A percentile compares a stretch with the other conserved stretches of the same genome.
Evolutionary conservation across 2,329 filamentous ascomycete species (phyloP).

Genomic region (Hymenoscyphus salicellus): DNA sequence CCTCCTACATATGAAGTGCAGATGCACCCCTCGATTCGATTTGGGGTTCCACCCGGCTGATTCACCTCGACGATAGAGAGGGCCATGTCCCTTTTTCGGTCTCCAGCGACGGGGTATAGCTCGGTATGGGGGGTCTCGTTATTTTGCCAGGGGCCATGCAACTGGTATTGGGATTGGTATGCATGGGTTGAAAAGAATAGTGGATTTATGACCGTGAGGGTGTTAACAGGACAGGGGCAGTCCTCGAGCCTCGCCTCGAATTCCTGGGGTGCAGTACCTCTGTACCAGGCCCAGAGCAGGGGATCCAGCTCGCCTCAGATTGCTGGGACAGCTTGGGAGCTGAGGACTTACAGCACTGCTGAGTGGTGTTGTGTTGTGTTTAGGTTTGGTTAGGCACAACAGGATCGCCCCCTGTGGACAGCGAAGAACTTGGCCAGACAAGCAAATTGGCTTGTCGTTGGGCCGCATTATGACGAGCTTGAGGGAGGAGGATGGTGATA

Average conservation of each 20-base stretch:
- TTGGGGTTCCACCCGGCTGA: constrained; percentile 27
- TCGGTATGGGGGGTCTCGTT: constrained; percentile 2
- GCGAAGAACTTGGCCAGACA: background rate
- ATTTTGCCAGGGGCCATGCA: background rate
- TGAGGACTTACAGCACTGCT: too few relatives aligned
- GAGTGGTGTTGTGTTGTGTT: background rate
- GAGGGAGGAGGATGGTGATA: background rate
- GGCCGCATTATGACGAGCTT: constrained; percentile 1
- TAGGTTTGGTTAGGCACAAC: background rate
- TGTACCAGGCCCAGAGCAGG: background rate
- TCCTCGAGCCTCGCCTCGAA: background rate
- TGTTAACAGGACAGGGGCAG: background rate
- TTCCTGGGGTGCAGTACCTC: too few relatives aligned
- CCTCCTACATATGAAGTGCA: constrained; percentile 27
- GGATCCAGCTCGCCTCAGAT: background rate
- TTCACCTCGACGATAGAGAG: constrained; percentile 14
- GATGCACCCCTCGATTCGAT: constrained; percentile 29
- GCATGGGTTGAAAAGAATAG: background rate
- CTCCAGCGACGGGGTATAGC: constrained; percentile 16
- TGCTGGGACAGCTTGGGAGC: background rate
- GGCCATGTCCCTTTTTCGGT: constrained; percentile 9
- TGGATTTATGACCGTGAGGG: background rate
- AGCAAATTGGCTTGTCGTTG: background rate
- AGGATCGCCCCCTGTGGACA: background rate
- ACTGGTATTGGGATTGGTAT: too few relatives aligned